Base-by-base conservation (phyloP, 106 monocot species). In the Dioscorea alata region DNA sequence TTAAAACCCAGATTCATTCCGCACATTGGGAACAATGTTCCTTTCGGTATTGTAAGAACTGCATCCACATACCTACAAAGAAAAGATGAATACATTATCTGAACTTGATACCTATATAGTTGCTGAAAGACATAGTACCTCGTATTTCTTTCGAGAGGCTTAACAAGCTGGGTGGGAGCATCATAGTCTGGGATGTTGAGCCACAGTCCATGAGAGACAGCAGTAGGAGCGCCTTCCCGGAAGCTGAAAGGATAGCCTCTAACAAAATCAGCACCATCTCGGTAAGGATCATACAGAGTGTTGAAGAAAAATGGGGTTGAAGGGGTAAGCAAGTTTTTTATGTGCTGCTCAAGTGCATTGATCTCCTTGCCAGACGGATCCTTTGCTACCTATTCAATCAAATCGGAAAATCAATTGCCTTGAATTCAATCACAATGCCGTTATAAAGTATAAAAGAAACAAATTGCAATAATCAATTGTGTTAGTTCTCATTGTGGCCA, bases 321-420 rank as follows among this genome's bases (percentile, higher is more conserved):
- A 8, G 80, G 80, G 25, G 50, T 51, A 0, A 80, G 80, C 12
- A 80, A 74, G 66, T 80, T 80, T 66, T 80, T 74, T n/a, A 80
- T 80, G 65, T 80, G 80, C 74, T 80, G 80, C 74, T 80, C 74
- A 60, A 80, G 74, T 25, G 74, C 80, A 65, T 80, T 74, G 74
- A 80, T 80, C 12, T 80, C 80, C 49, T 80, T 73, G 50, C 80
- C 80, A 60, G 80, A 80, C 65, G 80, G 80, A 16, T 80, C 73
- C 23, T 80, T 80, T 4, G 80, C 80, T 60, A 80, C 80, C 76
- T 76, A 42, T 31, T 19, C 15, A 19, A 54, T 42, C 0, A 42
- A 42, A 42, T 42, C 2, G 0, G 42, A 42, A 42, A 42, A 42
- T 42, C 10, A 42, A 1, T 42, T 42, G 42, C 1, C 42, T 42